These are phyloP conservation scores for Barbatosphaeria neglecta DNA, from an alignment of 495 filamentous ascomycete genomes.

Conservation along the genomic window DNA sequence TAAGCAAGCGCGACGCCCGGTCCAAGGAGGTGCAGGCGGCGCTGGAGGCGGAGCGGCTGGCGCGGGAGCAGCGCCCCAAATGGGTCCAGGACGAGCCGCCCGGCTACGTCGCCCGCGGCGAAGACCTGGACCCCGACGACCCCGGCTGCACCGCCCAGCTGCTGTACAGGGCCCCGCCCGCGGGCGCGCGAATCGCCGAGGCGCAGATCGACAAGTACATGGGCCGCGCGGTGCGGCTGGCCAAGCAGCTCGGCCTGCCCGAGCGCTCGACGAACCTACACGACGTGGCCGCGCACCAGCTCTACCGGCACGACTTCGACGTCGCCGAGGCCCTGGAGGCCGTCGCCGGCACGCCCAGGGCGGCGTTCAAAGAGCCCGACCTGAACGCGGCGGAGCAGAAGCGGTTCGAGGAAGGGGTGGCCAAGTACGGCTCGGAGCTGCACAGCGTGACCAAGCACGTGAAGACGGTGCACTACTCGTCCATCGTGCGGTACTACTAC, in stretches of 20 bases:
- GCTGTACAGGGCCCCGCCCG: conserved; percentile 51
- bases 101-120: conserved; percentile 75
- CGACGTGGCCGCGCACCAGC: conserved; percentile 68
- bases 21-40: conserved; percentile 70
- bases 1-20: conserved; percentile 46
- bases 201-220: conserved; percentile 40
- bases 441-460: conserved; percentile 74
- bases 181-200: conserved; percentile 33
- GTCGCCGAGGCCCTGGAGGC: conserved; percentile 59
- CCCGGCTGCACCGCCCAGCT: conserved; percentile 35
- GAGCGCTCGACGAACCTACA: conserved; percentile 72
- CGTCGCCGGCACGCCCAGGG: conserved; percentile 53
- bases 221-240: conserved; percentile 52
- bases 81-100: conserved; percentile 87
- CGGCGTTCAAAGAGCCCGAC: conserved; percentile 77
- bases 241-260: conserved; percentile 51
- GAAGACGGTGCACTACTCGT: conserved; percentile 61
- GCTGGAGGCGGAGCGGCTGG: conserved; percentile 65
- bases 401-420: conserved; percentile 84
- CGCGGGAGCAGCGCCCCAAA: conserved; percentile 70
- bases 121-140: conserved; percentile 47
- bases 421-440: conserved; percentile 85
- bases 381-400: conserved; percentile 67
- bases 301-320: conserved; percentile 63
- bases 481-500: conserved; percentile 89